These are phyloP conservation scores for Aspergillus nanangensis DNA, from an alignment of 495 filamentous ascomycete species.

Conservation along the genomic window DNA sequence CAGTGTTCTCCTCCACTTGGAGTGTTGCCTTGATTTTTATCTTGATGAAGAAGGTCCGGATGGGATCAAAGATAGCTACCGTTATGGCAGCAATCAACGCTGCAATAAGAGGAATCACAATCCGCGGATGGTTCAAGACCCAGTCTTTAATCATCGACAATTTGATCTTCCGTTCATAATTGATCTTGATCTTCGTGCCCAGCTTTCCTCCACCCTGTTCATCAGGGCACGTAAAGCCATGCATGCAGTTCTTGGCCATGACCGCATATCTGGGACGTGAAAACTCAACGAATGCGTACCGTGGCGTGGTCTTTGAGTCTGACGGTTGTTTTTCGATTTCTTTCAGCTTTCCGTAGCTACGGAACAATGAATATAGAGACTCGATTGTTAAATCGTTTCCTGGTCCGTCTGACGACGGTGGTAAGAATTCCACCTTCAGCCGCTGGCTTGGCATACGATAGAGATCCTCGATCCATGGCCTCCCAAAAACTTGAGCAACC, in stretches of 20 bases:
- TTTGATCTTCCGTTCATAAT: slow-evolving; percentile 75
- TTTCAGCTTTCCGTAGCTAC: slow-evolving; percentile 80
- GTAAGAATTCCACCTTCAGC: slow-evolving; percentile 79
- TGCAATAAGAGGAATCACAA: slow-evolving; percentile 78
- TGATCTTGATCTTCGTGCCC: slow-evolving; percentile 72
- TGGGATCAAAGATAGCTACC: slow-evolving; percentile 88
- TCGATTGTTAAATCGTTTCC: slow-evolving; percentile 82
- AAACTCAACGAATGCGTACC: slow-evolving; percentile 77
- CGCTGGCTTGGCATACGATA: slow-evolving; percentile 72
- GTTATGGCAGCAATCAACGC: slow-evolving; percentile 79
- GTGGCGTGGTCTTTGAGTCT: slow-evolving; percentile 78
- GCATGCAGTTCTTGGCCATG: slow-evolving; percentile 89
- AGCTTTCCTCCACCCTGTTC: slow-evolving; percentile 63
- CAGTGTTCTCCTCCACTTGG: slow-evolving; percentile 61
- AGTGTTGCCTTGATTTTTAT: slow-evolving; percentile 76
- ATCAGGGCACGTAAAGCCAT: slow-evolving; percentile 69
- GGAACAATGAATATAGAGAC: slow-evolving; percentile 79
- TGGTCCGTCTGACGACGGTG: slow-evolving; percentile 56
- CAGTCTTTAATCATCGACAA: slow-evolving; percentile 79
- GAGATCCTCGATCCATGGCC: slow-evolving; percentile 94
- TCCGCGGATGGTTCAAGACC: slow-evolving; percentile 81
- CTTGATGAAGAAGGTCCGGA: slow-evolving; percentile 87
- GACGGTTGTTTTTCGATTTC: slow-evolving; percentile 76
- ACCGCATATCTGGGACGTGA: slow-evolving; percentile 63
- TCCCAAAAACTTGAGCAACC: slow-evolving; percentile 66